phyloP scores from a whole-genome alignment of 2,329 filamentous ascomycete species.

The Penicillium sp. region DNA sequence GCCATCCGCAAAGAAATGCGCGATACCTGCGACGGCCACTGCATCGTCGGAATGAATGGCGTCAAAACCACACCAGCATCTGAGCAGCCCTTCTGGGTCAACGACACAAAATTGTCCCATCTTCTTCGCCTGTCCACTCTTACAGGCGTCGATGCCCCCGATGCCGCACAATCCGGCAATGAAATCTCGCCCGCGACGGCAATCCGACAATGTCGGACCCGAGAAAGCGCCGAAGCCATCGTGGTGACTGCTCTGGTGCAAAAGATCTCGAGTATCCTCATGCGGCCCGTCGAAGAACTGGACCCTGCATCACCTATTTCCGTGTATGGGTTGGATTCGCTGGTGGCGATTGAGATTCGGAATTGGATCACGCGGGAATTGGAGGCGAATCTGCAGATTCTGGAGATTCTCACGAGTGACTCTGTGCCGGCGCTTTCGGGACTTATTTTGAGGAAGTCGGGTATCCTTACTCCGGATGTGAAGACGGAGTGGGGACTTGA shows the following conservation, averaged over 20 bases:
- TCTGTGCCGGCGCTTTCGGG: slow-evolving; percentile 21
- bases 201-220: slow-evolving; percentile 12
- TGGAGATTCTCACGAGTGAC: slow-evolving; percentile 26
- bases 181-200: slow-evolving; percentile 16
- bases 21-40: slow-evolving; percentile 17
- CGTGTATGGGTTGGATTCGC: slow-evolving; percentile 28
- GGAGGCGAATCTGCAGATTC: slow-evolving; percentile 22
- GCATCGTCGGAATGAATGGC: slow-evolving; percentile 20
- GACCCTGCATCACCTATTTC: slow-evolving; percentile 16
- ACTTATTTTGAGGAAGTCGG: slow-evolving; percentile 23
- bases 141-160: slow-evolving; percentile 5
- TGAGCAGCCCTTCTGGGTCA: slow-evolving; percentile 22
- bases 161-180: slow-evolving; percentile 3
- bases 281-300: slow-evolving; percentile 21
- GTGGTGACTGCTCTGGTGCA: slow-evolving; percentile 10
- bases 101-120: slow-evolving; percentile 19
- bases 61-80: slow-evolving; percentile 16
- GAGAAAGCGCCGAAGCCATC: slow-evolving; percentile 8
- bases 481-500: slow-evolving; percentile 18
- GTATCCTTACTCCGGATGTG: slow-evolving; percentile 12
- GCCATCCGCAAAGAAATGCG: slow-evolving; percentile 22
- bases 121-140: slow-evolving; percentile 20
- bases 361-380: slow-evolving; percentile 27
- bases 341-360: slow-evolving; percentile 31
- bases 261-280: slow-evolving; percentile 22